These are phyloP conservation scores for Echinosophora koreensis DNA, from an alignment of 306 rosid genomes.

Conservation along the genomic window DNA sequence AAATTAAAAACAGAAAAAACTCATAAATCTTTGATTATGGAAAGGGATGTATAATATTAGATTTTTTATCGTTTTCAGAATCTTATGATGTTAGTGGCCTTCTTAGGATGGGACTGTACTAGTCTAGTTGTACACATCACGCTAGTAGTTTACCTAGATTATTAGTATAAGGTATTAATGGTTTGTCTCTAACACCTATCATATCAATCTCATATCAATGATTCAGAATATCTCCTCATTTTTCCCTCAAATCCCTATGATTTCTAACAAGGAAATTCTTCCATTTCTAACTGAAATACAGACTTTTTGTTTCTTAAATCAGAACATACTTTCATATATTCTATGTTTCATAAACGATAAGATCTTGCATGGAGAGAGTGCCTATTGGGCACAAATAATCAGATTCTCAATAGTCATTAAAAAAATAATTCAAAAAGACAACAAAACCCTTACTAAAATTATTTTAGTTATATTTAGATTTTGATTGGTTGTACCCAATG, in stretches of 20 bases:
- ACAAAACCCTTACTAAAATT: no score
- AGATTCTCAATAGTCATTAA: no score
- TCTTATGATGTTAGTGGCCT: constrained; percentile 1
- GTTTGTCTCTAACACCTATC: constrained; percentile 6
- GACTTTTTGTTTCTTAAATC: constrained; percentile 30
- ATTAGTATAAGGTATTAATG: constrained; percentile 4
- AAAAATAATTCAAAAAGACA: no score
- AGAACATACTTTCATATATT: constrained; percentile 20
- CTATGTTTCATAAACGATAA: constrained; percentile 1
- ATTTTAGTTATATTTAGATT: no score
- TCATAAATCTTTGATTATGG: constrained; percentile 22
- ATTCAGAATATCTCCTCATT: constrained; percentile 22
- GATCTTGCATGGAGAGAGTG: no score
- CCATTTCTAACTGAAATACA: neutral
- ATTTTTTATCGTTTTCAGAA: neutral
- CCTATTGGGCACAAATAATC: no score
- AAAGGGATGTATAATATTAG: constrained; percentile 21
- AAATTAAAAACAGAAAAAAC: constrained; percentile 27
- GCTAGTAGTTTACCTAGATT: constrained; percentile 24
- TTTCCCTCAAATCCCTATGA: constrained; percentile 22
- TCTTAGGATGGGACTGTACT: constrained; percentile 5
- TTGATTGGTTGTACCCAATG: no score
- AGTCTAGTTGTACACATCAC: constrained; percentile 1
- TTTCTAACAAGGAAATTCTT: neutral
- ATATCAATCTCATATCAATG: neutral